Conservation (phyloP, 2,329 filamentous ascomycete species). For the Niveomyces coronatus region DNA sequence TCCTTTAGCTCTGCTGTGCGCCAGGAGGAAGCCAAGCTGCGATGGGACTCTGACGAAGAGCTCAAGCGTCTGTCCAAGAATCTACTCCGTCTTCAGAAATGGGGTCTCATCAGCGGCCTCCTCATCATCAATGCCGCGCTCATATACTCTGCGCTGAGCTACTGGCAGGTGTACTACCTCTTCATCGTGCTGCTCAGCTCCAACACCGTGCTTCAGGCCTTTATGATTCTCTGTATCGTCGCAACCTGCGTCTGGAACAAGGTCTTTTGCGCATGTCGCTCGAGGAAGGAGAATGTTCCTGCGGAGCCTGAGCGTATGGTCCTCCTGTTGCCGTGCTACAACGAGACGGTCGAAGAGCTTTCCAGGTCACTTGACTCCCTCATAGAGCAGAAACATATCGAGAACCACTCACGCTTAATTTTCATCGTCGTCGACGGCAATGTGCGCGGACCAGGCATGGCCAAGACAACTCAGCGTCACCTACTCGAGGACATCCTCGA, state of each 20-base stretch:
- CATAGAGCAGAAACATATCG: conserved; percentile 31
- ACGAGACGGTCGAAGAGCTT: conserved; percentile 35
- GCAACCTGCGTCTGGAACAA: conserved; percentile 21
- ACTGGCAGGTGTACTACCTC: conserved; percentile 31
- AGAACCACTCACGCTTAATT: conserved; percentile 30
- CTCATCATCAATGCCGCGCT: conserved; percentile 23
- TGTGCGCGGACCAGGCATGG: conserved; percentile 35
- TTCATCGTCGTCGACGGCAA: conserved; percentile 39
- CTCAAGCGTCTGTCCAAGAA: conserved; percentile 27
- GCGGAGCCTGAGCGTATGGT: conserved; percentile 33
- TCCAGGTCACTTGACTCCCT: conserved; percentile 35
- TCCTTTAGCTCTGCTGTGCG: conserved; percentile 26
- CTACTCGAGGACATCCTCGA: conserved; percentile 36
- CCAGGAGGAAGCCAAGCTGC: conserved; percentile 28
- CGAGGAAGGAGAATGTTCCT: conserved; percentile 23
- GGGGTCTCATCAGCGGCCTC: conserved; percentile 26
- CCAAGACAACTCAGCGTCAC: conserved; percentile 37
- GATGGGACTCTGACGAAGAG: conserved; percentile 30
- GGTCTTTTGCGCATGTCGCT: conserved; percentile 20
- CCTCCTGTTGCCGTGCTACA: conserved; percentile 38
- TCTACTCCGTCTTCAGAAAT: conserved; percentile 29
- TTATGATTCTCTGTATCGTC: conserved; percentile 31
- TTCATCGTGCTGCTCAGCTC: conserved; percentile 36
- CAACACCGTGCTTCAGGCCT: conserved; percentile 31
- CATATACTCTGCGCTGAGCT: conserved; percentile 26